A percentile compares a stretch with the other conserved stretches of the same genome.
Evolutionary conservation across 768 basidiomycete species (phyloP).

Genomic region (Brasilioporus rufonigricans): DNA sequence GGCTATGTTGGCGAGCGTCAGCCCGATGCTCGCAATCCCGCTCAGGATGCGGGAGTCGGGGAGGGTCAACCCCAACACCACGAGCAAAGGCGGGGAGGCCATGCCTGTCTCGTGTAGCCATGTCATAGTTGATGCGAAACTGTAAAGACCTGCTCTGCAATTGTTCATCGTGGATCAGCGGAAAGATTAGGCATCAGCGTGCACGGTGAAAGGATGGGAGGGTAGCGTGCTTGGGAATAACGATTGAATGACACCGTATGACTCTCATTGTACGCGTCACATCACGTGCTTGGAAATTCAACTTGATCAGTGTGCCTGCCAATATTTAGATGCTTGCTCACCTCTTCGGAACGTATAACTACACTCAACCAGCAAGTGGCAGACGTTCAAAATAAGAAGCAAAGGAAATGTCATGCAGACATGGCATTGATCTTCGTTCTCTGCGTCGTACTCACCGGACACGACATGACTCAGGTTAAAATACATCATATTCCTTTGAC

Average conservation of each 20-base stretch:
- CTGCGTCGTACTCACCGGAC: too few relatives aligned
- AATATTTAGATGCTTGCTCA: not conserved
- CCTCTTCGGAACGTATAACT: not conserved
- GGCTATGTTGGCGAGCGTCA: conserved; percentile 26
- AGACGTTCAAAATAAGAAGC: not conserved
- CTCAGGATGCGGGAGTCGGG: conserved; percentile 27
- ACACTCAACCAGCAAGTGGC: too few relatives aligned
- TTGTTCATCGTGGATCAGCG: conserved; percentile 19
- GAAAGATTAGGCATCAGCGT: conserved; percentile 3
- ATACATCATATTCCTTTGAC: too few relatives aligned
- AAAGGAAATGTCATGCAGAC: not conserved
- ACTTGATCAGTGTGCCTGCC: not conserved
- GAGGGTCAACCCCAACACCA: conserved; percentile 22
- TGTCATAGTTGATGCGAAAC: conserved; percentile 17
- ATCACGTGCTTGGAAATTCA: conserved; percentile 27
- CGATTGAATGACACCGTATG: not conserved
- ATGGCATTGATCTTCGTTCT: too few relatives aligned
- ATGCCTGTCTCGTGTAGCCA: conserved; percentile 22
- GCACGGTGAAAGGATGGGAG: not conserved
- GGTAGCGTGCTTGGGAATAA: not conserved
- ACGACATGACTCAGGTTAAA: too few relatives aligned
- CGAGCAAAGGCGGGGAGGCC: conserved; percentile 26
- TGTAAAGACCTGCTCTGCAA: conserved; percentile 29
- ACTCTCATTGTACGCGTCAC: conserved; percentile 2
- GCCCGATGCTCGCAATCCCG: conserved; percentile 24